Conservation (phyloP, 441 rosid genomes). For the Corymbia citriodora region DNA sequence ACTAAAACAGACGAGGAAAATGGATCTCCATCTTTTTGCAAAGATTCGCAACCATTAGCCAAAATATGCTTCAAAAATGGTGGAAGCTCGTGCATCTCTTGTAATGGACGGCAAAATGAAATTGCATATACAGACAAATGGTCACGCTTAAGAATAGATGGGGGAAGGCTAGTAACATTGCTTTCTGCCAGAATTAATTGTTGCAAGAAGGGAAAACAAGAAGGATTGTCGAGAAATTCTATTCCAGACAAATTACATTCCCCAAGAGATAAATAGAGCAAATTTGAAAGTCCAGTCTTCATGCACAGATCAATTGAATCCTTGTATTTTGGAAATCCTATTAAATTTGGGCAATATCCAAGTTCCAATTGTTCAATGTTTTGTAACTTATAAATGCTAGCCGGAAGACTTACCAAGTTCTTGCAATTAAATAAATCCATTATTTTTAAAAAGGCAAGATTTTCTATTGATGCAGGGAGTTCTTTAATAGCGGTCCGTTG, state of each 20-base stretch:
- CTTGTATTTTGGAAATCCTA: too few relatives aligned
- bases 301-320: accelerated
- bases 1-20: background rate
- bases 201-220: background rate
- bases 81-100: background rate
- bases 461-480: too few relatives aligned
- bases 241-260: background rate
- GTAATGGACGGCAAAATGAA: background rate
- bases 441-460: too few relatives aligned
- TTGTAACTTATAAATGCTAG: too few relatives aligned
- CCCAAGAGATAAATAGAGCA: background rate
- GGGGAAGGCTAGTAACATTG: background rate
- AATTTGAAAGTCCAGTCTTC: too few relatives aligned
- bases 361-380: too few relatives aligned
- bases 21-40: background rate
- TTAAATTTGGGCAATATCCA: too few relatives aligned
- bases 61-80: background rate
- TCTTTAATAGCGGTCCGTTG: too few relatives aligned
- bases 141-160: accelerated
- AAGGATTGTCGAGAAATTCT: background rate
- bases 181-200: accelerated
- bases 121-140: background rate
- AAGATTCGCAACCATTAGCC: background rate
- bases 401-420: too few relatives aligned
- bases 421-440: too few relatives aligned